Percentiles rank a stretch among this genome's conserved stretches.
Conservation (phyloP, 2,329 filamentous ascomycete genomes). For the Ophiostoma piceae region DNA sequence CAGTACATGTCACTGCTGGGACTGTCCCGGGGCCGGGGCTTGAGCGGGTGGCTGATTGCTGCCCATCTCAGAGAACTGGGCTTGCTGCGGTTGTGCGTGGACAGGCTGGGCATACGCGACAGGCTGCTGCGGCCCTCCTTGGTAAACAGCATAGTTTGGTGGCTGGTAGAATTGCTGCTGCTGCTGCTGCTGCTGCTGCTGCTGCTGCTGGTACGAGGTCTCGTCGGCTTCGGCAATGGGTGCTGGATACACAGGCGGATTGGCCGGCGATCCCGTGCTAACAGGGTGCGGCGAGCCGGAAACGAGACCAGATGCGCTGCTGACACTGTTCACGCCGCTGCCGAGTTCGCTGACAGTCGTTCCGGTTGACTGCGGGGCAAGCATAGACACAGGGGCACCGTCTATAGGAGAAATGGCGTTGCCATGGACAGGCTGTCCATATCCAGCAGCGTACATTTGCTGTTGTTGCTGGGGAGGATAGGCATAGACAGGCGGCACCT, state of each 20-base stretch:
- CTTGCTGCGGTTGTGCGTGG: slow-evolving; percentile 16
- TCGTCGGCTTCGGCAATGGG: not conserved
- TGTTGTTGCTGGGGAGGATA: not conserved
- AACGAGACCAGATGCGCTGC: not conserved
- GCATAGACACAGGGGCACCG: not conserved
- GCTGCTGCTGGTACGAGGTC: not conserved
- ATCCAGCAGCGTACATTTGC: not conserved
- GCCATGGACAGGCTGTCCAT: not conserved
- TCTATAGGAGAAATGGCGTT: not conserved
- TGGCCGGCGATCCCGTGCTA: not conserved
- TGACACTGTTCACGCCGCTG: not conserved
- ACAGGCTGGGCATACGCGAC: slow-evolving; percentile 1
- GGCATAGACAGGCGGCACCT: not conserved
- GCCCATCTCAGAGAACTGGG: not conserved
- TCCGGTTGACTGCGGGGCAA: not conserved
- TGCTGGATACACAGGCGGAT: not conserved
- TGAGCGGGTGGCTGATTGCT: not conserved
- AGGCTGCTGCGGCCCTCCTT: slow-evolving; percentile 9
- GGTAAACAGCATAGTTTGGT: not conserved
- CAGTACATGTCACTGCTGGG: not conserved
- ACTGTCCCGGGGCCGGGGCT: not conserved
- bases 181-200: not conserved
- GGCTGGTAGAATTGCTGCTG: not conserved
- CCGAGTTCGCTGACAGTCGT: not conserved
- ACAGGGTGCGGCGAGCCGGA: not conserved